Base-by-base conservation (phyloP, 2,329 filamentous ascomycete genomes). In the Pseudonectria buxi region DNA sequence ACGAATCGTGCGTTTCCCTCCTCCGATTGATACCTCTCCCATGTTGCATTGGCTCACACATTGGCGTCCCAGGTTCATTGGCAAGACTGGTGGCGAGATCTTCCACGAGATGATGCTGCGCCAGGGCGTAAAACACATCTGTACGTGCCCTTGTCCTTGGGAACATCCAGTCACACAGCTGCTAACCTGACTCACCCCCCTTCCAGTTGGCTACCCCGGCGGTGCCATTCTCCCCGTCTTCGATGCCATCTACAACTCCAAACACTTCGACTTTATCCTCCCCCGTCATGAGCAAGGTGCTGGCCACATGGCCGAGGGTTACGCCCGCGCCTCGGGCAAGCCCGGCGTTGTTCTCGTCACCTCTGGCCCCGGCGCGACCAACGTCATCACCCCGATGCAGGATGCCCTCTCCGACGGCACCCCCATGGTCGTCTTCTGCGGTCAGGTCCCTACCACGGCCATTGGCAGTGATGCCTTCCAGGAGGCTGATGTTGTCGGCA, bases 81-180 rank as follows among this genome's bases (percentile, higher is more conserved):
- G 90, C 45, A 90, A 89, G 74, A 94, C 80, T 32, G 90, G 92
- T 58, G 92, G 92, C 58, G 83, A 95, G 64, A 95, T 96, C 53
- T 95, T 96, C 65, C 89, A 96, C 64, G 90, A 96, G 68, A 96
- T 96, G 90, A 95, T 98, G 89, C 74, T 94, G 43, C 76, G 90
- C 56, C 85, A 90, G 53, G 77, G 73, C 51, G 90, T 98, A 37
- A 92, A 95, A 69, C 87, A 95, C 62, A 77, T 96, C 57, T 96
- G 87, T 94, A 73, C 58, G 86, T 81, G 44, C 50, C 36, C 37
- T 32, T 26, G 28, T 22, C n/a, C n/a, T 25, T 29, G 18, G n/a
- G 30, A 37, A 36, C 30, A 24, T 35, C 28, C 13, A 27, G 24
- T 12, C 10, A 24, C 3, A 10, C 22, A 24, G 34, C 15, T 26